A percentile compares a stretch with the other conserved stretches of the same genome.
Evolutionary conservation across 345 rosid genomes (phyloP).

Genomic region (Trapa incisa): DNA sequence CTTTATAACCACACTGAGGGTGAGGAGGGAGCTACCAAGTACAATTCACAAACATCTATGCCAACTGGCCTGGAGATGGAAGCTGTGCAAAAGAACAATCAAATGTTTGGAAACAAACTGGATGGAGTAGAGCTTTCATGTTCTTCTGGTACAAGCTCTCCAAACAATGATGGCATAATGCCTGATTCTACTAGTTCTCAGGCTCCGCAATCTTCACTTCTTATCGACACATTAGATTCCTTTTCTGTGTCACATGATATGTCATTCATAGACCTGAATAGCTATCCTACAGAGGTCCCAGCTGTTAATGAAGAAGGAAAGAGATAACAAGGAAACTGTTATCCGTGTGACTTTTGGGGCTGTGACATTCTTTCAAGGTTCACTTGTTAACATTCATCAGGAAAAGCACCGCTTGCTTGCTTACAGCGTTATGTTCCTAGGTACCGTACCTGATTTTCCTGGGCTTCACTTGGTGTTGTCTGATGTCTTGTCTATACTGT

Average conservation of each 20-base stretch:
- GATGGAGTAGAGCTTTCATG: slow-evolving; percentile 69
- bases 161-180: slow-evolving; percentile 16
- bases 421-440: slow-evolving; percentile 1
- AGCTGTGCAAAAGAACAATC: slow-evolving; percentile 67
- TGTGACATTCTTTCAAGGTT: neutral
- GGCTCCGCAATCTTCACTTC: slow-evolving; percentile 53
- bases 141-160: slow-evolving; percentile 56
- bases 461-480: too few species aligned
- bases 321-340: slow-evolving; percentile 26
- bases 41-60: slow-evolving; percentile 82
- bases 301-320: slow-evolving; percentile 42
- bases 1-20: slow-evolving; percentile 78
- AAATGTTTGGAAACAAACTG: slow-evolving; percentile 49
- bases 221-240: slow-evolving; percentile 48
- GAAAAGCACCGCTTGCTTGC: slow-evolving; percentile 9
- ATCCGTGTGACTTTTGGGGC: neutral
- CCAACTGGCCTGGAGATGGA: slow-evolving; percentile 99
- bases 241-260: slow-evolving; percentile 50
- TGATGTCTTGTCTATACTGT: slow-evolving; percentile 14
- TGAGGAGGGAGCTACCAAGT: slow-evolving; percentile 48
- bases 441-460: neutral
- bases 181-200: slow-evolving; percentile 31
- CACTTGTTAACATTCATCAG: neutral
- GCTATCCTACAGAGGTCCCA: slow-evolving; percentile 63
- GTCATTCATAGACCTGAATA: slow-evolving; percentile 80